Percentiles rank a stretch among this genome's conserved stretches.
Conservation (phyloP, 1,284 basidiomycete species). For the Melampsora abietis-canadensis region DNA sequence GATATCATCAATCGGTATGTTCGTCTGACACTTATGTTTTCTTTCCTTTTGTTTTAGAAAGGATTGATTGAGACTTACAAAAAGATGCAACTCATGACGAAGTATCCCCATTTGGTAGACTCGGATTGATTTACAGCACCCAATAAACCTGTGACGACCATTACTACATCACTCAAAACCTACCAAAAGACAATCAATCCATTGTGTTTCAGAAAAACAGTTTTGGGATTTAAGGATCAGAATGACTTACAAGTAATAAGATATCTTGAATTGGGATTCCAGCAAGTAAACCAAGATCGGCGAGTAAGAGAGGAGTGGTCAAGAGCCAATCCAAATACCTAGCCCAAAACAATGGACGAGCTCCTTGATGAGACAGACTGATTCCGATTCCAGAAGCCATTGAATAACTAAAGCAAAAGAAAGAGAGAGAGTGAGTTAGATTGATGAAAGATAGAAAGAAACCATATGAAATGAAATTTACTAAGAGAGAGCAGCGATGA, state of each 20-base stretch:
- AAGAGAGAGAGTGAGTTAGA: background rate
- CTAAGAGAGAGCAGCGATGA: slow-evolving; percentile 1
- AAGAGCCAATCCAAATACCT: slow-evolving; percentile 1
- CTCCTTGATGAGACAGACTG: background rate
- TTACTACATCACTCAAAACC: background rate
- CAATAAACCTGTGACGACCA: background rate
- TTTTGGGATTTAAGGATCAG: background rate
- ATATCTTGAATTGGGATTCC: background rate
- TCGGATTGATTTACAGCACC: slow-evolving; percentile 3
- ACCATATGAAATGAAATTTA: background rate
- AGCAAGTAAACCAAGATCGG: slow-evolving; percentile 6
- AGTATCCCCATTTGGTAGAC: slow-evolving; percentile 6
- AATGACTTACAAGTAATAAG: background rate
- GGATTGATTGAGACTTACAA: background rate
- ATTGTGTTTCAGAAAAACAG: background rate
- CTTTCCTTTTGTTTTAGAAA: too few species aligned
- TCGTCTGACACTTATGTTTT: too few species aligned
- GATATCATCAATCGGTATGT: too few species aligned
- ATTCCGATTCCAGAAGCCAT: slow-evolving; percentile 4
- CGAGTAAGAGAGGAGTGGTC: slow-evolving; percentile 4
- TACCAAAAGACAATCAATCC: background rate
- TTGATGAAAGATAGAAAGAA: background rate
- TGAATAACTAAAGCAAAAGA: background rate
- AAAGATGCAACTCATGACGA: background rate
- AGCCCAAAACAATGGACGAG: background rate